Conservation (phyloP, 805 yeast genomes). For the Sporopachydermia lactativora region DNA sequence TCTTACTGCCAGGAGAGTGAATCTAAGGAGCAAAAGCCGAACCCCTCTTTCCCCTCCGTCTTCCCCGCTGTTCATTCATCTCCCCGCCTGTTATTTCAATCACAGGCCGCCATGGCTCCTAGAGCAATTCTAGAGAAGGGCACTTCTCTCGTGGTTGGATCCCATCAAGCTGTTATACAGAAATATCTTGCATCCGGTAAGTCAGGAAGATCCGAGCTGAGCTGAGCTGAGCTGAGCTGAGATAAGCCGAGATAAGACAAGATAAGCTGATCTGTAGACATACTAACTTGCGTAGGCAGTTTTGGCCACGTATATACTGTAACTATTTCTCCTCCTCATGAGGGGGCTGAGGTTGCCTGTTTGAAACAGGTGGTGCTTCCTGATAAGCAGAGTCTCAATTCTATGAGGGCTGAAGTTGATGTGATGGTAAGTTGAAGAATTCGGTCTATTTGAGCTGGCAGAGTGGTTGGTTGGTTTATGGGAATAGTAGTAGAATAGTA, state of each 20-base stretch:
- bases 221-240: no score
- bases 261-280: no score
- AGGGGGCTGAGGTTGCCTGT: conserved; percentile 40
- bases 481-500: no score
- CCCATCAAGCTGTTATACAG: conserved; percentile 55
- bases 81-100: no score
- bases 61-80: no score
- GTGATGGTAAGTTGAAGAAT: conserved; percentile 43
- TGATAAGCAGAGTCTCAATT: conserved; percentile 51
- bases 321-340: conserved; percentile 32
- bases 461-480: no score
- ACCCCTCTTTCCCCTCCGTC: no score
- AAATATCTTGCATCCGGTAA: conserved; percentile 71
- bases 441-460: no score
- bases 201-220: no score
- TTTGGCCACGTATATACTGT: conserved; percentile 72
- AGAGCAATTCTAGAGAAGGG: conserved; percentile 26
- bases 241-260: no score
- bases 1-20: no score
- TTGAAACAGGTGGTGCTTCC: conserved; percentile 63
- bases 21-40: no score
- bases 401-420: conserved; percentile 60
- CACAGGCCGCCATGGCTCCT: background rate
- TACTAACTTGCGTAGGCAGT: conserved; percentile 32
- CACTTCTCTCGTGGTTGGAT: conserved; percentile 67